Evolutionary conservation across 805 yeast genomes (phyloP), one percentile per base, ranked within the genome.

Genomic region (Aciculoconidium aculeatum): DNA sequence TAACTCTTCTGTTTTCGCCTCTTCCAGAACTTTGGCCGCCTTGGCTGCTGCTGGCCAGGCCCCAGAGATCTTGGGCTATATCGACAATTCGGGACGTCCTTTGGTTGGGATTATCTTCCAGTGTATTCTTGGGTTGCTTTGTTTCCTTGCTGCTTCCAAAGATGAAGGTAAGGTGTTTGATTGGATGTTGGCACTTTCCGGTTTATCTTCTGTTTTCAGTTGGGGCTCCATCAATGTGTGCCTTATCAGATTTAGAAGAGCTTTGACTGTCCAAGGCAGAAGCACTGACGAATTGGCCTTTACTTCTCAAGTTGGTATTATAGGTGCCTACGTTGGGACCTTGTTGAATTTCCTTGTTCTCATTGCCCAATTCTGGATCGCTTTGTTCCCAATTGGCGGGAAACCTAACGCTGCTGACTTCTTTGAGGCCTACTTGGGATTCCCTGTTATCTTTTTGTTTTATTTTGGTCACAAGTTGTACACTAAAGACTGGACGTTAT

Each of bases 81-180:
- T 83, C 36, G 94, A 85, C 51, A 68, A 80, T 40, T 63, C 59
- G 28, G 95, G 95, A 32, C 72, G 94, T 47, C 95, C 95, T n/a
- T 50, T 81, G 27, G 74, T 71, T 30, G 88, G 85, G 11, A 74
- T 81, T 43, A 38, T 53, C 4, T 58, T 67, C 21, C 65, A 78
- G 10, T 53, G 72, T 28, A 40, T 58, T 6, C 58, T 77, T 47
- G 83, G 81, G 17, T 55, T 76, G 36, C 46, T 77, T 11, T 72
- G 82, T 33, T 77, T 72, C 54, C 58, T 81, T 24, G 72, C 78
- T 23, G 83, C 84, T 5, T 70, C 80, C 22, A 55, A 65, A 4
- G 55, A 67, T 33, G 71, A 72, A 50, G 68, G 66, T 30, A 67
- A 55, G 6, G 79, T 79, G 16, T 83, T 83, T 58, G 61, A 63